Evolutionary conservation across 345 rosid genomes (phyloP).

Genomic region (Rubroshorea leprosula): DNA sequence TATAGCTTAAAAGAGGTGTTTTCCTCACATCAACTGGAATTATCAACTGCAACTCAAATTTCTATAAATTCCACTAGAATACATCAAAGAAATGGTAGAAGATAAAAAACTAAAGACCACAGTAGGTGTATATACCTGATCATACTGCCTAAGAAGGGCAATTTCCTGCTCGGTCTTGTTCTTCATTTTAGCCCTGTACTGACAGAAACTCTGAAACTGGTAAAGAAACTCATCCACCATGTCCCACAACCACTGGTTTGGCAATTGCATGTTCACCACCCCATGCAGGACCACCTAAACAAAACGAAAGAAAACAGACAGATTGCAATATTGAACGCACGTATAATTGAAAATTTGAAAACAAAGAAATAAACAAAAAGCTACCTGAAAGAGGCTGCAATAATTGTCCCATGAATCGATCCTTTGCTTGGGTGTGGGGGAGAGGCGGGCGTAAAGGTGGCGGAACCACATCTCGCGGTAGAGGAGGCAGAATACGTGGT

Average conservation of each 20-base stretch:
- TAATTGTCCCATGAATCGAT: slow-evolving; percentile 97
- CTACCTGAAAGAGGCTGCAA: slow-evolving; percentile 76
- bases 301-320: background rate
- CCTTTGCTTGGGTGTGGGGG: slow-evolving; percentile 89
- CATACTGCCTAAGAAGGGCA: slow-evolving; percentile 64
- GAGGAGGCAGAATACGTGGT: slow-evolving; percentile 86
- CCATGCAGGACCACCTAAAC: slow-evolving; percentile 89
- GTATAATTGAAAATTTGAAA: background rate
- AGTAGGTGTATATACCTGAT: slow-evolving; percentile 39
- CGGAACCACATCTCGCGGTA: slow-evolving; percentile 99
- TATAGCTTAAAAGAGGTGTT: background rate
- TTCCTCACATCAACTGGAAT: background rate
- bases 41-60: background rate
- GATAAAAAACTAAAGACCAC: background rate
- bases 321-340: background rate
- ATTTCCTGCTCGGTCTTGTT: slow-evolving; percentile 87
- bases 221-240: slow-evolving; percentile 99
- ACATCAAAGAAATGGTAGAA: background rate
- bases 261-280: slow-evolving; percentile 91
- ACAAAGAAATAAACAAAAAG: background rate
- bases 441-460: slow-evolving; percentile 82
- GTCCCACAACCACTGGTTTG: slow-evolving; percentile 99
- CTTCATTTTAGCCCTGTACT: slow-evolving; percentile 93
- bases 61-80: background rate
- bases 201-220: slow-evolving; percentile 97